phyloP scores from a whole-genome alignment of 176 grass and related monocot genomes.

The Leersia perrieri region DNA sequence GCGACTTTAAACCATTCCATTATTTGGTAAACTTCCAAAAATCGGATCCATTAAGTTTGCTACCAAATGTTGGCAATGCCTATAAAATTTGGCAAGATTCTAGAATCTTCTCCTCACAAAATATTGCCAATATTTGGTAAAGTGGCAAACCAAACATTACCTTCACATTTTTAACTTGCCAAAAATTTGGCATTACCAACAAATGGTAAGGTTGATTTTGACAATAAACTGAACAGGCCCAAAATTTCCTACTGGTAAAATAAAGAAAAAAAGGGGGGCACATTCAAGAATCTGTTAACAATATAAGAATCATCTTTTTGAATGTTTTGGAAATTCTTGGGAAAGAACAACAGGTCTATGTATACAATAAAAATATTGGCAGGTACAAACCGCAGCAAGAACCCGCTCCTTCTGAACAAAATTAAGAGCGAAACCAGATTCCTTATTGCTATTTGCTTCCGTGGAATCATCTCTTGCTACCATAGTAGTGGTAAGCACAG shows the following conservation, averaged over 20 bases:
- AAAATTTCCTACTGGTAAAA: background rate
- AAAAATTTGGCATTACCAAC: too few species aligned
- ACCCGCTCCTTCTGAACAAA: conserved; percentile 92
- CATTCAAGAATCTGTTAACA: background rate
- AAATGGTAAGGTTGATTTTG: too few species aligned
- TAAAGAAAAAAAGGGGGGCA: conserved; percentile 2
- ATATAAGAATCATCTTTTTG: conserved; percentile 11
- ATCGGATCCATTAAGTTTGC: too few species aligned
- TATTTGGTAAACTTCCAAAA: too few species aligned
- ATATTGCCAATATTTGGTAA: too few species aligned
- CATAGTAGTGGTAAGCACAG: conserved; percentile 77
- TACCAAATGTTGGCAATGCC: too few species aligned
- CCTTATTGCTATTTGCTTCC: conserved; percentile 64
- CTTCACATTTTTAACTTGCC: too few species aligned
- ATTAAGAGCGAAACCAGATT: conserved; percentile 82
- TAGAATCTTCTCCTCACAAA: too few species aligned
- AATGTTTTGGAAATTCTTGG: conserved; percentile 13
- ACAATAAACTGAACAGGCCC: too few species aligned
- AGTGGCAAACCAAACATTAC: too few species aligned
- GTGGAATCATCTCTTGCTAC: conserved; percentile 67
- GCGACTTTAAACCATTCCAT: too few species aligned
- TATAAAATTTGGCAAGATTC: too few species aligned
- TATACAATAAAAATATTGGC: conserved; percentile 32
- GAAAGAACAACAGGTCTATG: conserved; percentile 22
- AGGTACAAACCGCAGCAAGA: conserved; percentile 58